Conservation (phyloP, 192 early-diverging fungal genomes). For the Gryganskiella cystojenkinii region DNA sequence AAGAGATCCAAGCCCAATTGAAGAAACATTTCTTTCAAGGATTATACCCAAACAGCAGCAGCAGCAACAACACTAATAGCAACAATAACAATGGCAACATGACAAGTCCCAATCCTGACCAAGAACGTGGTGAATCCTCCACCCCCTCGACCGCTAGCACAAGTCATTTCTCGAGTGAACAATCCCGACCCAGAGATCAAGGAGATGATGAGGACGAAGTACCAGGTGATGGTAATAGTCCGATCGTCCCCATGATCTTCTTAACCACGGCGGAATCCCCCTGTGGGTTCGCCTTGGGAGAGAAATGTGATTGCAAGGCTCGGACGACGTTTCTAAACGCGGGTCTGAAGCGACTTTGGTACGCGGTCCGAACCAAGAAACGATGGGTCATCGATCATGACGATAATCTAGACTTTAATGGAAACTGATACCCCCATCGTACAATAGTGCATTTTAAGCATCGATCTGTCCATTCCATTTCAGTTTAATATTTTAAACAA, state of each 20-base stretch:
- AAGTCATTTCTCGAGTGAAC: too few relatives aligned
- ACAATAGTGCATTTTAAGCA: too few relatives aligned
- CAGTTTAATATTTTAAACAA: too few relatives aligned
- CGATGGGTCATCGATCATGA: slow-evolving; percentile 45
- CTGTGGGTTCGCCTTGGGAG: slow-evolving; percentile 41
- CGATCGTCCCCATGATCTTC: slow-evolving; percentile 34
- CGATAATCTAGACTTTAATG: slow-evolving; percentile 20
- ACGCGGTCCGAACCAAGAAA: slow-evolving; percentile 26
- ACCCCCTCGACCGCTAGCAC: too few relatives aligned
- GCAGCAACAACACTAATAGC: too few relatives aligned
- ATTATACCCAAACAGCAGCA: background rate
- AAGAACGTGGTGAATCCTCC: too few relatives aligned
- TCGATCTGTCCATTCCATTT: too few relatives aligned
- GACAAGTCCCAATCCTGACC: too few relatives aligned
- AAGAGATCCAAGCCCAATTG: slow-evolving; percentile 37
- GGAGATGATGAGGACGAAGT: too few relatives aligned
- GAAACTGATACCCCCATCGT: slow-evolving; percentile 1
- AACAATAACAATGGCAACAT: too few relatives aligned
- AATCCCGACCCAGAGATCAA: too few relatives aligned
- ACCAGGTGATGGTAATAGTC: background rate
- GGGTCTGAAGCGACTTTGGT: slow-evolving; percentile 46
- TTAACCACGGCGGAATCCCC: slow-evolving; percentile 37
- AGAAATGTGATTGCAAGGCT: slow-evolving; percentile 41
- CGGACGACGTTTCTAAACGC: slow-evolving; percentile 46
- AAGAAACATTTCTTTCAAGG: slow-evolving; percentile 37